Conservation (phyloP, 805 yeast genomes). For the Sugiyamaella floridensis region DNA sequence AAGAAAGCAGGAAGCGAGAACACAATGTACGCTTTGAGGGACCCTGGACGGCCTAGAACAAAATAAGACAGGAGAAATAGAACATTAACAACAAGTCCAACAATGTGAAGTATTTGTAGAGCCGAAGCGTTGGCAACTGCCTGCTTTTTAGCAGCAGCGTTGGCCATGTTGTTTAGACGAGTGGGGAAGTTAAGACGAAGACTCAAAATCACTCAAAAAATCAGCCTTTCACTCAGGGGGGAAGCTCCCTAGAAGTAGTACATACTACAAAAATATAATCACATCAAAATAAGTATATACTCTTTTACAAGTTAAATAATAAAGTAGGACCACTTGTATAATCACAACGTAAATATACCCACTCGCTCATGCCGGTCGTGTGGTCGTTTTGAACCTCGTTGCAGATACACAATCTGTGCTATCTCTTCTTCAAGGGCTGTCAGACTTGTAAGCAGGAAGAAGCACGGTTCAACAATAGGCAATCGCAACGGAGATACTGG, state of each 20-base stretch:
- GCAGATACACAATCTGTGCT: slow-evolving; percentile 2
- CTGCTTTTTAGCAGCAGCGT: slow-evolving; percentile 38
- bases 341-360: not conserved
- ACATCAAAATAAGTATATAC: no score
- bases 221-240: not conserved
- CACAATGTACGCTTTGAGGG: slow-evolving; percentile 39
- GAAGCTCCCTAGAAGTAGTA: not conserved
- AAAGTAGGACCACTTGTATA: no score
- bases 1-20: slow-evolving; percentile 38
- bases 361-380: not conserved
- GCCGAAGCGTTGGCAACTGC: slow-evolving; percentile 32
- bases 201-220: not conserved
- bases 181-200: not conserved
- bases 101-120: slow-evolving; percentile 29
- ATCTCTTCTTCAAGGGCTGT: slow-evolving; percentile 17
- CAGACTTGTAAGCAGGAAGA: slow-evolving; percentile 32
- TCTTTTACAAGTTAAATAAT: no score
- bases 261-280: no score
- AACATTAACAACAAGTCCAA: slow-evolving; percentile 36
- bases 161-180: slow-evolving; percentile 32
- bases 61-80: slow-evolving; percentile 36
- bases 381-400: not conserved
- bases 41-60: slow-evolving; percentile 40
- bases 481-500: slow-evolving; percentile 60
- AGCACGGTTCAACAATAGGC: slow-evolving; percentile 65